Percentiles rank a stretch among this genome's conserved stretches.
Conservation (phyloP, 768 basidiomycete species). For the Coprinellus micaceus region DNA sequence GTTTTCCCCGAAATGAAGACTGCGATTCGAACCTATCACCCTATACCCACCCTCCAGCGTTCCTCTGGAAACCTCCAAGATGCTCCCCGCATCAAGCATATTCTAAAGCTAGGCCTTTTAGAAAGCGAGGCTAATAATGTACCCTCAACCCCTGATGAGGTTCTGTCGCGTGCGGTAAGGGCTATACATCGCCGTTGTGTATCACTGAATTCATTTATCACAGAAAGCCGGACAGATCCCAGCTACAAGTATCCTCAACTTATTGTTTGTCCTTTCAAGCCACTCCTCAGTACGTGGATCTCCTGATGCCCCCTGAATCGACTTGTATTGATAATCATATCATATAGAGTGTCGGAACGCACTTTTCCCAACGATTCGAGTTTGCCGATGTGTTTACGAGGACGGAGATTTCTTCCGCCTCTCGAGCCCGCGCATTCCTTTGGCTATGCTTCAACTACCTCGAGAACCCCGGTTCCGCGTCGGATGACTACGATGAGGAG, state of each 20-base stretch:
- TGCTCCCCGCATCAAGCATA: constrained; percentile 74
- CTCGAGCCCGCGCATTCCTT: constrained; percentile 77
- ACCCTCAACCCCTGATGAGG: constrained; percentile 54
- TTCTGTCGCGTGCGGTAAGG: constrained; percentile 53
- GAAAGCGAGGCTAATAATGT: constrained; percentile 42
- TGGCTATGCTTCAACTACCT: constrained; percentile 83
- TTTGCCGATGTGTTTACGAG: constrained; percentile 83
- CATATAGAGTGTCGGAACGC: constrained; percentile 52
- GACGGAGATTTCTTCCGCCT: constrained; percentile 62
- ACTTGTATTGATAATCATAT: constrained; percentile 25
- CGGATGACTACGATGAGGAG: constrained; percentile 39
- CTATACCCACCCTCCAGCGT: constrained; percentile 67
- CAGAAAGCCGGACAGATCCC: constrained; percentile 50
- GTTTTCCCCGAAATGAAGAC: constrained; percentile 84
- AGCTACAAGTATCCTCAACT: constrained; percentile 67
- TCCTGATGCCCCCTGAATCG: background rate
- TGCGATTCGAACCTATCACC: constrained; percentile 71
- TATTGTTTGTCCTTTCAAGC: constrained; percentile 65
- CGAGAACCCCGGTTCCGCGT: constrained; percentile 39
- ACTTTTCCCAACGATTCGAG: constrained; percentile 68
- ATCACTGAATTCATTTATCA: constrained; percentile 10
- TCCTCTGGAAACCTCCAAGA: constrained; percentile 72
- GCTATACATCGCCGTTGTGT: constrained; percentile 5
- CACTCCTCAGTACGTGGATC: constrained; percentile 46
- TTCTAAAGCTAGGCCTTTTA: constrained; percentile 57